phyloP scores from a whole-genome alignment of 495 filamentous ascomycete species.

The Lasiosphaeria hispida region DNA sequence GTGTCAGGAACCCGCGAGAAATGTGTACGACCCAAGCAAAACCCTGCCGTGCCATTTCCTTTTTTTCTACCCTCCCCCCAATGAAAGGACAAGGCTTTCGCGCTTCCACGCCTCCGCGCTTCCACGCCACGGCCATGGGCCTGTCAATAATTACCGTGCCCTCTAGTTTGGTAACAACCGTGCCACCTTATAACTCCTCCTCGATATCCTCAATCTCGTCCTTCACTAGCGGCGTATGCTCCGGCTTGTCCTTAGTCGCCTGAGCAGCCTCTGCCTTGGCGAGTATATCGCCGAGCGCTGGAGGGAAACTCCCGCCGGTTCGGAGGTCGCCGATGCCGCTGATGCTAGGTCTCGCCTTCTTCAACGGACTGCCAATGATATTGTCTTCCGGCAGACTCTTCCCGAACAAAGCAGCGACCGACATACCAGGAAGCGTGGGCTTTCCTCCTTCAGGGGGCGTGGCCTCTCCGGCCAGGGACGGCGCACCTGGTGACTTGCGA shows the following conservation, averaged over 20 bases:
- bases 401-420: constrained; percentile 32
- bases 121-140: too few species aligned
- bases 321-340: constrained; percentile 40
- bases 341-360: constrained; percentile 75
- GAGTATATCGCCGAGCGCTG: constrained; percentile 45
- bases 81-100: too few species aligned
- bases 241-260: constrained; percentile 36
- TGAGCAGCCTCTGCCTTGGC: constrained; percentile 42
- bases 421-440: constrained; percentile 18
- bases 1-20: too few species aligned
- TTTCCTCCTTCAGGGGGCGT: constrained; percentile 25
- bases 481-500: constrained; percentile 40
- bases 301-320: constrained; percentile 45
- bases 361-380: constrained; percentile 73
- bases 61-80: too few species aligned
- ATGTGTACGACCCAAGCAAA: too few species aligned
- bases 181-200: constrained; percentile 39
- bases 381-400: constrained; percentile 39
- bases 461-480: constrained; percentile 27
- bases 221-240: constrained; percentile 24
- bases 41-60: too few species aligned
- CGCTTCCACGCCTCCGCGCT: too few species aligned
- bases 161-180: neutral
- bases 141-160: too few species aligned
- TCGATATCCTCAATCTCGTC: constrained; percentile 37